Conservation (phyloP, 805 yeast genomes). For the Candida golubevii region DNA sequence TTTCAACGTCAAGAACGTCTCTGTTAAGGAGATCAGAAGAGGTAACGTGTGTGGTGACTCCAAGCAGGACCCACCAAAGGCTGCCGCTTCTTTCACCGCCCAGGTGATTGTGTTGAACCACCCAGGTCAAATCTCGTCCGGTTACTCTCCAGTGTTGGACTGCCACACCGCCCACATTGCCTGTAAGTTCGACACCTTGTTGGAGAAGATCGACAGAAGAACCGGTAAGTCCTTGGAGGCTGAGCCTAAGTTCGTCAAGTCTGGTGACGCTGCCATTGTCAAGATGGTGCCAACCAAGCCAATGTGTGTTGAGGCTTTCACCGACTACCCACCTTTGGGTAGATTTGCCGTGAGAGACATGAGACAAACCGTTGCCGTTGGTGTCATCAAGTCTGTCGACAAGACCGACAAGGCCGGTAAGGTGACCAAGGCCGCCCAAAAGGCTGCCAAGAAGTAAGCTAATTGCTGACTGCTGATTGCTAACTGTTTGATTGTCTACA, state of each 20-base stretch:
- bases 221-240: constrained; percentile 34
- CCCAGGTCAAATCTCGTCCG: constrained; percentile 88
- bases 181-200: constrained; percentile 75
- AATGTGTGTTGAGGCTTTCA: constrained; percentile 43
- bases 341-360: constrained; percentile 86
- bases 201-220: constrained; percentile 86
- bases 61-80: constrained; percentile 43
- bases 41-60: constrained; percentile 93
- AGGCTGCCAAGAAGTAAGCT: constrained; percentile 70
- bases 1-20: constrained; percentile 86
- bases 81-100: constrained; percentile 73
- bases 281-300: constrained; percentile 42
- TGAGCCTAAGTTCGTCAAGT: constrained; percentile 33
- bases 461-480: not conserved
- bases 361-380: constrained; percentile 99
- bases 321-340: constrained; percentile 44
- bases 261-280: constrained; percentile 39
- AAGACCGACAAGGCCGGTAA: constrained; percentile 84
- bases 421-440: constrained; percentile 94
- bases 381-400: constrained; percentile 95
- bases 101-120: constrained; percentile 86
- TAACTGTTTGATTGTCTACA: constrained; percentile 21
- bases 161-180: constrained; percentile 94
- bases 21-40: constrained; percentile 85
- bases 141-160: constrained; percentile 88